Evolutionary conservation across 2,329 filamentous ascomycete genomes (phyloP).

Genomic region (Fusarium penzigii): DNA sequence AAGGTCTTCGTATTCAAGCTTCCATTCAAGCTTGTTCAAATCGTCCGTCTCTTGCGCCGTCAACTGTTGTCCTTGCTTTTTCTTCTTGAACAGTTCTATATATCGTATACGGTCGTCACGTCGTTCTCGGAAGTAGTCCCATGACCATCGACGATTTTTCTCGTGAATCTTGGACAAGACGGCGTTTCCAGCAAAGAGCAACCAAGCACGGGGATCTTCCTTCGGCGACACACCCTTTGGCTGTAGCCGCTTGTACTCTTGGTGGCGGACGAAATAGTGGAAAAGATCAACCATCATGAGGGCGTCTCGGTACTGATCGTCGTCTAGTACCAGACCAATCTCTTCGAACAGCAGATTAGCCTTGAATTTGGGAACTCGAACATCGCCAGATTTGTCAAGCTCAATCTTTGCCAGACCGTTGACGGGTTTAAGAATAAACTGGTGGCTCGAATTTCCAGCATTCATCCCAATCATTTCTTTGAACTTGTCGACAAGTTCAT

Average conservation of each 20-base stretch:
- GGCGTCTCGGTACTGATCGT: conserved; percentile 94
- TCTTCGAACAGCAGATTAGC: conserved; percentile 93
- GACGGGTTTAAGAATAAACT: conserved; percentile 95
- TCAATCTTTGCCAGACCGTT: conserved; percentile 94
- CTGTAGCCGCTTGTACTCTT: conserved; percentile 92
- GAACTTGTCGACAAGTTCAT: conserved; percentile 76
- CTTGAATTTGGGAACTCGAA: conserved; percentile 81
- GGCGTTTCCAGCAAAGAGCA: conserved; percentile 86
- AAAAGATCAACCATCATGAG: conserved; percentile 98
- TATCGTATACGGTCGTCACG: conserved; percentile 87
- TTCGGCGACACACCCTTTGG: conserved; percentile 80
- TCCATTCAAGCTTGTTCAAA: conserved; percentile 76
- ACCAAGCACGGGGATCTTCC: conserved; percentile 90
- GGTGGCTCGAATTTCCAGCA: conserved; percentile 66
- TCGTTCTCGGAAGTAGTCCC: conserved; percentile 92
- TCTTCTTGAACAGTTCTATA: conserved; percentile 95
- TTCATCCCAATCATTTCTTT: conserved; percentile 76
- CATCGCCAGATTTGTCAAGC: conserved; percentile 86
- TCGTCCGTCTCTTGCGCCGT: conserved; percentile 70
- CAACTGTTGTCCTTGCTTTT: conserved; percentile 73
- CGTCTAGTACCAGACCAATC: conserved; percentile 95
- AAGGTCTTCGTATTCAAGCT: conserved; percentile 90
- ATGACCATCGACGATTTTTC: conserved; percentile 88
- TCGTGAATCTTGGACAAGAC: conserved; percentile 95
- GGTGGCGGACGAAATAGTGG: conserved; percentile 96